Evolutionary conservation across 2,329 filamentous ascomycete genomes (phyloP), one percentile per base, ranked within the genome.

Genomic region (Shiraia bambusicola): DNA sequence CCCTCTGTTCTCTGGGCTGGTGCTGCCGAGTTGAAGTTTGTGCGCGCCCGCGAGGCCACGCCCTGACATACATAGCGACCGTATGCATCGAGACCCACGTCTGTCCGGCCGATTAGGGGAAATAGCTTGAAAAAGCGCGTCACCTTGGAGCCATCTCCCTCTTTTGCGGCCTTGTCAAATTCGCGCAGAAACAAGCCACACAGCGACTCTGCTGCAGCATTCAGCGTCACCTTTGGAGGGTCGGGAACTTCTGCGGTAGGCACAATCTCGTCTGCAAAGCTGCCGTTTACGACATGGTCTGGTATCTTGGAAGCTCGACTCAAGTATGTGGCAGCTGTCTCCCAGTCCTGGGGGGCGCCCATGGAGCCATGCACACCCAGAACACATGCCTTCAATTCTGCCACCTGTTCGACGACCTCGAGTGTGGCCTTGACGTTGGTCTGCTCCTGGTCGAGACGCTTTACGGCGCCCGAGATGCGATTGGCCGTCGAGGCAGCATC

Each of bases 71-170:
- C 92, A 67, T 97, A 98, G 54, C 86, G 82, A 1, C 93, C 93
- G 66, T 98, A 98, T 3, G 95, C 88, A 69, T 98, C 92, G 42
- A 98, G 69, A 1, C 93, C 93, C 6, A 92, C 87, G 40, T 95
- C 88, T 2, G 88, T 84, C 47, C 91, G 81, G 11, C 87, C 91
- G 62, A 98, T 96, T 26, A 98, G 74, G 12, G 93, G 93, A 59
- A 98, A 98, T 27, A 98, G 76, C 73, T 98, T 98, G 75, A 98
- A 98, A 75, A 98, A 98, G 29, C 93, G 78, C 1, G 93, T 96
- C 38, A 98, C 88, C 65, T 87, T 89, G 16, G 87, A 80, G 3
- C 88, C 90, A 59, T 97, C 91, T n/a, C 81, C 86, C 29, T 93
- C 90, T 48, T 81, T 79, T 2, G 91, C 87, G 0, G 93, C 93